Base-by-base conservation (phyloP, 345 rosid species). In the Syzygium jambos region DNA sequence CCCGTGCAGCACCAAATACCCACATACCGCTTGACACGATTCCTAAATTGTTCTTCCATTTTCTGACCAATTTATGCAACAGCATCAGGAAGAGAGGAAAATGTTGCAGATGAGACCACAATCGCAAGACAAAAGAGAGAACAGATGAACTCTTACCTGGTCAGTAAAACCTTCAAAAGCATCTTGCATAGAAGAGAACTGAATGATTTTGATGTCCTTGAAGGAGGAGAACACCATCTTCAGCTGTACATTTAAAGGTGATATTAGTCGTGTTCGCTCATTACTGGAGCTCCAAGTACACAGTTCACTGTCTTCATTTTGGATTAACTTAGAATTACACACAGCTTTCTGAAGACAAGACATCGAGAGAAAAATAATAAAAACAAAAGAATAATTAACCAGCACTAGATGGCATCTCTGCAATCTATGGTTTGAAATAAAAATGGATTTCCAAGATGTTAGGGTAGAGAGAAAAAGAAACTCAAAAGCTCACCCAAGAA, bases 1-100 rank as follows among this genome's bases (percentile, higher is more conserved):
- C 90, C 93, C 53, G 95, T 95, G 52, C 99, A 98, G 90, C 99
- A 98, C 99, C 99, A 98, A 90, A 98, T 95, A 51, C 99, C 99
- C 7, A 94, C 94, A 88, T 98, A 98, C 15, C 89, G 92, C 91
- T 95, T 98, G 86, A 94, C 91, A 9, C 98, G 95, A 12, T 89
- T 95, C 92, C 97, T 94, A 87, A 96, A 98, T 88, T 86, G 93
- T 88, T 95, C 95, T 86, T 95, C 98, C 89, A 90, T 89, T 84
- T 53, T 89, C 99, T 98, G 93, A 86, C 11, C 53, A 17, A 63
- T 17, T 52, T 41, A 13, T 13, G 41, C 51, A 89, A 88, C 86
- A 90, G 87, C 51, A 85, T 23, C 73, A n/a, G 43, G 41, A 34
- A 52, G 27, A 52, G 27, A 85, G 51, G 38, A 85, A 85, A 41